phyloP scores from a whole-genome alignment of 257 asterid species.

The Scutellaria barbata region DNA sequence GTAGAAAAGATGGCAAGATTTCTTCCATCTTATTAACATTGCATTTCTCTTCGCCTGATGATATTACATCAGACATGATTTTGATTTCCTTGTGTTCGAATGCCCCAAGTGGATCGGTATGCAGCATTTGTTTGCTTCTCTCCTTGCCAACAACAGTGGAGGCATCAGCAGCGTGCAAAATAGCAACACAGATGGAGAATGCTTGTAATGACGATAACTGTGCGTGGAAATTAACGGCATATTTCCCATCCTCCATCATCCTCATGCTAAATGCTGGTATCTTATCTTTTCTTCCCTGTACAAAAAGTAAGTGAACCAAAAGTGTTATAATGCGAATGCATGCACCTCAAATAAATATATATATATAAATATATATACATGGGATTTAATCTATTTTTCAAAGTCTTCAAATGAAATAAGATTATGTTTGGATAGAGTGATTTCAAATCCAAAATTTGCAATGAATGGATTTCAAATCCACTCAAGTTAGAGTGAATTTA shows the following conservation, averaged over 20 bases:
- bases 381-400: neutral
- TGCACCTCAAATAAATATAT: no score
- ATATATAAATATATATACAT: neutral
- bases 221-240: constrained; percentile 79
- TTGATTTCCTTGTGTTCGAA: constrained; percentile 58
- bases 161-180: constrained; percentile 71
- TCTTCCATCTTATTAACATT: constrained; percentile 48
- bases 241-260: constrained; percentile 59
- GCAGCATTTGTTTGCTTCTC: constrained; percentile 42
- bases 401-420: neutral
- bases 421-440: no score
- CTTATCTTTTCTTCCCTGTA: constrained; percentile 72
- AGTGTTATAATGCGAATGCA: neutral
- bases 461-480: no score
- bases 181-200: constrained; percentile 75
- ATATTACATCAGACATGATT: constrained; percentile 45
- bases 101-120: constrained; percentile 48
- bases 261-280: constrained; percentile 67
- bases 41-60: constrained; percentile 53
- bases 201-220: constrained; percentile 84
- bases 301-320: neutral
- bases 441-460: no score
- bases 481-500: no score
- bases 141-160: constrained; percentile 47
- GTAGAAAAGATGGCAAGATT: constrained; percentile 58